Evolutionary conservation across 2,329 filamentous ascomycete genomes (phyloP).

Genomic region (Fusarium sp.): DNA sequence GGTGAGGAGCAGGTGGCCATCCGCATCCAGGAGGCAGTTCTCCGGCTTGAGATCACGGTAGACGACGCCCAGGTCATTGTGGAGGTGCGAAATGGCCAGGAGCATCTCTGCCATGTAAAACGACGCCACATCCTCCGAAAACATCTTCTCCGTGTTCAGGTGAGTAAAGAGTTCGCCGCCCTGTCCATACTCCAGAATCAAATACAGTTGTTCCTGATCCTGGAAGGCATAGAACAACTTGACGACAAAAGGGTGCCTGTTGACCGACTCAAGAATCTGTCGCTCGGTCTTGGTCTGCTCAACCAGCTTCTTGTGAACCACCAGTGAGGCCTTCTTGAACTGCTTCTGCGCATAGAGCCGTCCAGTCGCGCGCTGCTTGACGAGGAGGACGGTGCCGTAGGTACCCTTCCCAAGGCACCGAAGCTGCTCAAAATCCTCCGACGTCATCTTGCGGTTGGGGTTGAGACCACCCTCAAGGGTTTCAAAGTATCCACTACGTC

Average conservation of each 20-base stretch:
- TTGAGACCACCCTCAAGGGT: conserved; percentile 67
- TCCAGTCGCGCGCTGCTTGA: conserved; percentile 89
- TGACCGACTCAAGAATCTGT: conserved; percentile 93
- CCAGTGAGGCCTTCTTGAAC: conserved; percentile 95
- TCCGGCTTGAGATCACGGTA: conserved; percentile 98
- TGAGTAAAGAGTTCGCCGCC: conserved; percentile 98
- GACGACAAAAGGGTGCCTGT: conserved; percentile 96
- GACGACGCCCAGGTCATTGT: conserved; percentile 91
- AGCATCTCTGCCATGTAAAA: conserved; percentile 99
- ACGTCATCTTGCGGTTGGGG: conserved; percentile 83
- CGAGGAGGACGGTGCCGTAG: conserved; percentile 93
- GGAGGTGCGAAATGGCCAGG: conserved; percentile 91
- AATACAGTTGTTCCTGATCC: conserved; percentile 95
- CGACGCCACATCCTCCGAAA: conserved; percentile 85
- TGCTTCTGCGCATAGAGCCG: conserved; percentile 97
- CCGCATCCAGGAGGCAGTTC: conserved; percentile 91
- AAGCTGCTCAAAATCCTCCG: conserved; percentile 89
- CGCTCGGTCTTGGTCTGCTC: conserved; percentile 99
- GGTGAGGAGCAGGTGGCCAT: conserved; percentile 93
- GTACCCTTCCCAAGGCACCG: conserved; percentile 96
- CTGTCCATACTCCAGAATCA: conserved; percentile 97
- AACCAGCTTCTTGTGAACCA: conserved; percentile 94
- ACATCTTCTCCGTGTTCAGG: conserved; percentile 93
- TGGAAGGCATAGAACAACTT: conserved; percentile 99
- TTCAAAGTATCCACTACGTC: conserved; percentile 57